Conservation (phyloP, 345 rosid genomes). For the Aquilaria yunnanensis region DNA sequence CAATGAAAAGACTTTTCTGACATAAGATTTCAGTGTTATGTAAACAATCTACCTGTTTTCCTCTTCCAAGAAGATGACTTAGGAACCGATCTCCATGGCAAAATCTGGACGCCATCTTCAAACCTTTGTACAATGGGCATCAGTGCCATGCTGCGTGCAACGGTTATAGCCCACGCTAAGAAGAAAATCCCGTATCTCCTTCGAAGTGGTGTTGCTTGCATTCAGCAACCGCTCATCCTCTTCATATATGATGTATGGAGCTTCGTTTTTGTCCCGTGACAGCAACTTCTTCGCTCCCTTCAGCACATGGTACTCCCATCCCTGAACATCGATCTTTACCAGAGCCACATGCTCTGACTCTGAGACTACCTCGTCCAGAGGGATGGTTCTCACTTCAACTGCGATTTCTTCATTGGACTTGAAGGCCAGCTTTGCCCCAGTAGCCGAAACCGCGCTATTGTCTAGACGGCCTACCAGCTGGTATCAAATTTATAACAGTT, state of each 20-base stretch:
- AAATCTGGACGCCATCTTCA: neutral
- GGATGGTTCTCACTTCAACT: conserved; percentile 74
- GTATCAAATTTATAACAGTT: neutral
- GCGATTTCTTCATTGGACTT: conserved; percentile 92
- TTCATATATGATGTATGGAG: conserved; percentile 88
- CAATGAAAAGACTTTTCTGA: too few relatives aligned
- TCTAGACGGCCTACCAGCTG: conserved; percentile 92
- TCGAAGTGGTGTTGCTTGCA: conserved; percentile 87
- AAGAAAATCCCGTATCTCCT: conserved; percentile 70
- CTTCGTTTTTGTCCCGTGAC: conserved; percentile 61
- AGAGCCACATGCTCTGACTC: conserved; percentile 56
- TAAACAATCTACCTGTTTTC: too few relatives aligned
- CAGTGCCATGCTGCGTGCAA: conserved; percentile 77
- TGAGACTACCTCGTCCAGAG: conserved; percentile 68
- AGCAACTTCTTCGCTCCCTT: conserved; percentile 78
- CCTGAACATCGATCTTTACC: conserved; percentile 91
- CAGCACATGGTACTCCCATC: conserved; percentile 93
- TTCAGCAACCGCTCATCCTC: conserved; percentile 83
- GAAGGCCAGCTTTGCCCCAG: conserved; percentile 89
- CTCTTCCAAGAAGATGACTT: too few relatives aligned
- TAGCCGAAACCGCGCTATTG: conserved; percentile 85
- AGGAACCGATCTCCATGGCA: too few relatives aligned
- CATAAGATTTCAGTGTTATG: too few relatives aligned
- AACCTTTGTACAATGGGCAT: conserved; percentile 38
- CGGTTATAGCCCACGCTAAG: conserved; percentile 55